Evolutionary conservation across 495 filamentous ascomycete genomes (phyloP).

Genomic region (Neurospora sp.): DNA sequence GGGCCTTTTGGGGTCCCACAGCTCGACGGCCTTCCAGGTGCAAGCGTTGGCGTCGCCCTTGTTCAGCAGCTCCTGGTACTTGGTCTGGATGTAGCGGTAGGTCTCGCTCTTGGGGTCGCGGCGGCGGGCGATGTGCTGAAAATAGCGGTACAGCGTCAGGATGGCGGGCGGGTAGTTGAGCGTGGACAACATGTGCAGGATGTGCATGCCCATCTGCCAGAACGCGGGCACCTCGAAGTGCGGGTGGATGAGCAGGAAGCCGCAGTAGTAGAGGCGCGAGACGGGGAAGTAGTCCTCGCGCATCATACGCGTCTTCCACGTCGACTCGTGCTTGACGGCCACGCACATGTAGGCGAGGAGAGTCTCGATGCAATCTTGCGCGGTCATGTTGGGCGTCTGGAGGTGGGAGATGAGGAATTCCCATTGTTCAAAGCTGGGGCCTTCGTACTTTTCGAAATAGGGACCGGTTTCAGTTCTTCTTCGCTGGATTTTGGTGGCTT

Average conservation of each 20-base stretch:
- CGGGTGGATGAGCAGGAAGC: slow-evolving; percentile 5
- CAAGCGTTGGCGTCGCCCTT: slow-evolving; percentile 9
- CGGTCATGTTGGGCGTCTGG: slow-evolving; percentile 11
- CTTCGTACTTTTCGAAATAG: slow-evolving; percentile 13
- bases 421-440: slow-evolving; percentile 22
- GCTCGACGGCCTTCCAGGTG: slow-evolving; percentile 11
- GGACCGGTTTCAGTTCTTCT: neutral
- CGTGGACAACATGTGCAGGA: slow-evolving; percentile 16
- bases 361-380: slow-evolving; percentile 11
- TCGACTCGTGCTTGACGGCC: slow-evolving; percentile 6
- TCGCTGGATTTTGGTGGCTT: neutral
- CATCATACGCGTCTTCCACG: slow-evolving; percentile 9
- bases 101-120: neutral
- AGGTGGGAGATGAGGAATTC: neutral
- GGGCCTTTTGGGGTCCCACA: neutral
- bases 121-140: neutral
- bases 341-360: slow-evolving; percentile 15
- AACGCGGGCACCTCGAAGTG: neutral
- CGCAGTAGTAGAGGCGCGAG: slow-evolving; percentile 11
- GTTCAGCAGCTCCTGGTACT: slow-evolving; percentile 4
- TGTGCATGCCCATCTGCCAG: slow-evolving; percentile 8
- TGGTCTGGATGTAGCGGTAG: neutral
- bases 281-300: slow-evolving; percentile 5
- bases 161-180: slow-evolving; percentile 18
- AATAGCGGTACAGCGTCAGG: slow-evolving; percentile 8